Evolutionary conservation across 2,329 filamentous ascomycete genomes (phyloP).

Genomic region (Aspergillus ustus): DNA sequence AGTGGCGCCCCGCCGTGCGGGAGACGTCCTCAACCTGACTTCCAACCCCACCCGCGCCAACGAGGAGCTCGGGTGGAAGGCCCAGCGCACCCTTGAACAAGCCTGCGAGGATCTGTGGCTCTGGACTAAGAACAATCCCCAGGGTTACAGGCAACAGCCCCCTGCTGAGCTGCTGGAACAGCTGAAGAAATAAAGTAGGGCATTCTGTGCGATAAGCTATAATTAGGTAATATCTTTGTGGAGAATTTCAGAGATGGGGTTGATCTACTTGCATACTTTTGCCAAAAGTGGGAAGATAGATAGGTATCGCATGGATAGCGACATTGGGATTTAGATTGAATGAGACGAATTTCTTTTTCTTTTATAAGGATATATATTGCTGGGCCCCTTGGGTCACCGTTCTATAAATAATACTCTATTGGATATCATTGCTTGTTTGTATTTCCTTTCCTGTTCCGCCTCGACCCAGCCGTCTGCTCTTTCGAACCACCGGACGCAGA

Average conservation of each 20-base stretch:
- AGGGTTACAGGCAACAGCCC: slow-evolving; percentile 91
- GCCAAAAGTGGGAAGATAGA: background rate
- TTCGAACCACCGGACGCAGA: slow-evolving; percentile 22
- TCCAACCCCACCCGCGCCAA: slow-evolving; percentile 88
- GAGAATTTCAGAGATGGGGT: background rate
- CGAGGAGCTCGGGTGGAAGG: slow-evolving; percentile 89
- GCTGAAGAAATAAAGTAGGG: slow-evolving; percentile 41
- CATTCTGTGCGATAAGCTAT: too few species aligned
- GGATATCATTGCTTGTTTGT: slow-evolving; percentile 19
- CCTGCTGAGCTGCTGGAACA: slow-evolving; percentile 75
- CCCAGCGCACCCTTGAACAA: slow-evolving; percentile 85
- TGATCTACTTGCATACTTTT: background rate
- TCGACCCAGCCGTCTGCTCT: slow-evolving; percentile 42
- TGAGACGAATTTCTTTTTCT: slow-evolving; percentile 44
- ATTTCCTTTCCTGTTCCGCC: slow-evolving; percentile 43
- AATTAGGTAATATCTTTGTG: background rate
- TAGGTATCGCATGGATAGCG: slow-evolving; percentile 9
- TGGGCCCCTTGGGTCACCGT: background rate
- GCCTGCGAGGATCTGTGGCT: slow-evolving; percentile 94
- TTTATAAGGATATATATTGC: background rate
- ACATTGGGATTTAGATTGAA: slow-evolving; percentile 31
- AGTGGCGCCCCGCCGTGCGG: slow-evolving; percentile 78
- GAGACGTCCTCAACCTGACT: slow-evolving; percentile 93
- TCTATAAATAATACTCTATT: slow-evolving; percentile 5
- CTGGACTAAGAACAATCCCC: slow-evolving; percentile 96